Percentiles rank a stretch among this genome's conserved stretches.
Evolutionary conservation across 306 rosid species (phyloP).

Genomic region (Castanopsis chinensis): DNA sequence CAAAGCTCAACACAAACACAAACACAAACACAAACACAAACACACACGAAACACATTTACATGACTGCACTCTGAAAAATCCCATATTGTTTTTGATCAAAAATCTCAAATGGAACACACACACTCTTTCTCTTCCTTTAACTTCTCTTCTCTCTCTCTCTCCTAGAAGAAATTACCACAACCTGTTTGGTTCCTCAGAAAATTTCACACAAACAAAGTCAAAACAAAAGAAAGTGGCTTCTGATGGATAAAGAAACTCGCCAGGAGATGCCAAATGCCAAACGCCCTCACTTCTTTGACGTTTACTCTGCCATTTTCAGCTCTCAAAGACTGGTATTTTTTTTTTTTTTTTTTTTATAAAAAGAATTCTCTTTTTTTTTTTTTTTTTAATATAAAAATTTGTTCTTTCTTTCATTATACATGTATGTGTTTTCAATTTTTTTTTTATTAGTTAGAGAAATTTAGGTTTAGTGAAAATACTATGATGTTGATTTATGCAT

Average conservation of each 20-base stretch:
- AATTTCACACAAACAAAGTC: constrained; percentile 1
- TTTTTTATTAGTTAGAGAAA: neutral
- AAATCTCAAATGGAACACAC: neutral
- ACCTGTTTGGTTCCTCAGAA: constrained; percentile 21
- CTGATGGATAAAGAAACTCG: constrained; percentile 48
- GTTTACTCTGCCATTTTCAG: constrained; percentile 54
- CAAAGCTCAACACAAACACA: neutral
- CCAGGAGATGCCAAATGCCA: constrained; percentile 43
- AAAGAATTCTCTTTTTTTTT: neutral
- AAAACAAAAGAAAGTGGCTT: constrained; percentile 3
- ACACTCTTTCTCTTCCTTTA: neutral
- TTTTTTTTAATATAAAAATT: neutral
- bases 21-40: neutral
- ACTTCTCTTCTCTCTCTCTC: neutral
- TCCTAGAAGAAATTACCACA: neutral
- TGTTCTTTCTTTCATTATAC: neutral
- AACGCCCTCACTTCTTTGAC: constrained; percentile 73
- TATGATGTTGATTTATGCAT: neutral
- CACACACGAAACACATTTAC: too few species aligned
- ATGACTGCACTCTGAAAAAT: too few species aligned
- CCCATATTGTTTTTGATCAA: neutral
- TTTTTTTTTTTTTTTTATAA: neutral
- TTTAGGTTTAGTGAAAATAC: neutral
- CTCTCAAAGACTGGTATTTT: constrained; percentile 62
- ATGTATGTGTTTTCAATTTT: neutral